Percentiles rank a stretch among this genome's conserved stretches.
Conservation (phyloP, 2,329 filamentous ascomycete species). For the Neofusicoccum ribis region DNA sequence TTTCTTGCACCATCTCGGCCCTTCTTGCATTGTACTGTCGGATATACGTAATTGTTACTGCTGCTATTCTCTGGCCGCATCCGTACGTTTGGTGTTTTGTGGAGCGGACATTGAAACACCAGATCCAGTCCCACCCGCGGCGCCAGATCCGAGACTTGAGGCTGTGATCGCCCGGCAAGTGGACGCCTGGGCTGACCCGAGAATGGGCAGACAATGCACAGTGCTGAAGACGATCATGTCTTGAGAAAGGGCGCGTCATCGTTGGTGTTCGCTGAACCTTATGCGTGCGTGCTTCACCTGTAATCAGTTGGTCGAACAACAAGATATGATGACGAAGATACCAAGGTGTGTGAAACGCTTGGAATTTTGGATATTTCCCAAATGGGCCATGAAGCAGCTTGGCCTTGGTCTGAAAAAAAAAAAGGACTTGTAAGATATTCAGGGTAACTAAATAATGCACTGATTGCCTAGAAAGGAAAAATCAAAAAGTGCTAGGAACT, state of each 20-base stretch:
- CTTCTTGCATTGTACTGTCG: too few relatives aligned
- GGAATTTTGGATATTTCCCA: neutral
- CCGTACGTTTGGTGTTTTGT: neutral
- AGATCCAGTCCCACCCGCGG: neutral
- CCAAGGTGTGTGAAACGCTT: neutral
- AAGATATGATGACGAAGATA: neutral
- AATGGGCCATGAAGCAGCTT: neutral
- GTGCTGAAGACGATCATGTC: neutral
- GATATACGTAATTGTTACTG: neutral
- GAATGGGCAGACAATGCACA: neutral
- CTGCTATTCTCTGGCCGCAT: neutral
- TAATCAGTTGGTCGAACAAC: neutral
- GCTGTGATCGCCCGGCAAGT: slow-evolving; percentile 3
- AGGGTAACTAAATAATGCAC: slow-evolving; percentile 3
- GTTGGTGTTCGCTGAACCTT: neutral
- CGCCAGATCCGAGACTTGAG: neutral
- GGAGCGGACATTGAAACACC: neutral
- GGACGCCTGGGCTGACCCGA: neutral
- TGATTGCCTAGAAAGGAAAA: neutral
- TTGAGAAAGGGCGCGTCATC: neutral
- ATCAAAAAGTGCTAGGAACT: neutral
- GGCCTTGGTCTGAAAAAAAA: neutral
- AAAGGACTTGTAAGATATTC: neutral
- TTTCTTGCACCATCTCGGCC: too few relatives aligned
- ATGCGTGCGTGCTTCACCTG: neutral